Evolutionary conservation across 192 early-diverging fungal species (phyloP), one percentile per base, ranked within the genome.

Genomic region (Coemansia furcata): DNA sequence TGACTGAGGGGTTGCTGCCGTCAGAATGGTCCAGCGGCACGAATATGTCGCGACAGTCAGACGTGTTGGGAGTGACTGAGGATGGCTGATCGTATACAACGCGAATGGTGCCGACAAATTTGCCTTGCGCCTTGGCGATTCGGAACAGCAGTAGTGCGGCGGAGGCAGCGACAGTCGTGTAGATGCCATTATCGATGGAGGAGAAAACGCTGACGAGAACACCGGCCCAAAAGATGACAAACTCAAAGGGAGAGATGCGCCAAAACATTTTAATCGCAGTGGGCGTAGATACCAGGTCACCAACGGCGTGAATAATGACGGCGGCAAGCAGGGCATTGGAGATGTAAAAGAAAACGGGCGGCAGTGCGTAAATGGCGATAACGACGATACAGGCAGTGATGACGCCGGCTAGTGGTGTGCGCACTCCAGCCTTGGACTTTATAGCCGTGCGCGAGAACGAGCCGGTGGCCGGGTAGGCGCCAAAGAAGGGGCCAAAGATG

Each of bases 361-460:
- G 94, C 62, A 96, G 85, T 33, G 86, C 80, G 75, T 87, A 95
- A 36, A 98, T 80, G 33, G 92, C 89, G 33, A 98, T 70, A 3
- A 98, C 77, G 19, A 98, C 94, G 14, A 95, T 85, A 7, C 82
- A 67, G 33, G 87, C 92, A 17, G 92, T 92, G 80, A 95, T 84
- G 59, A 94, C 73, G 36, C 89, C 90, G 19, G 91, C 89, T 21
- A 93, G 72, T 6, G 94, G 94, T 7, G 93, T 90, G 43, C 89
- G 83, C 33, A 91, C 90, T 17, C 96, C 96, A 11, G 94, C 93
- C 70, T 90, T 87, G 67, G 92, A 86, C 82, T 95, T 96, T 76
- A 98, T 88, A 49, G 95, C 94, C 1, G 92, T 91, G 46, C 96
- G 90, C 12, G 94, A 95, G 84, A 98, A 97, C 8, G 94, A 95